Evolutionary conservation across 2,329 filamentous ascomycete species (phyloP), one percentile per base, ranked within the genome.

Genomic region (Pezicula radicicola): DNA sequence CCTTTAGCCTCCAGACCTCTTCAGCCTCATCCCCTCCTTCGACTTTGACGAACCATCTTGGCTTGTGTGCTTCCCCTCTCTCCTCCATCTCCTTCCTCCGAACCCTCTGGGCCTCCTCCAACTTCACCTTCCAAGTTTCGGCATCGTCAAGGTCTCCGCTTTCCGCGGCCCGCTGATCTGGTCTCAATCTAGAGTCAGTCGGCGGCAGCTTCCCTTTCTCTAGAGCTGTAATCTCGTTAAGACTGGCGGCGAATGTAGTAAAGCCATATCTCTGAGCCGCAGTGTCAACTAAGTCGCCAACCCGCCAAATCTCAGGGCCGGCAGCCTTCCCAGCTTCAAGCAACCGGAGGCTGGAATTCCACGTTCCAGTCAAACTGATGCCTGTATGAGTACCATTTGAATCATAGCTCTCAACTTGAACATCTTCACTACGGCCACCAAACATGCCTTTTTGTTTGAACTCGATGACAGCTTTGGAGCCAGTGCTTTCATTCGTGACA

Each of bases 361-460:
- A 99, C 50, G 88, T 96, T 2, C 94, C 94, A 0, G 75, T 70
- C 21, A 97, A 74, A 15, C 88, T 84, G 10, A 87, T 75, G 1
- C 88, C 80, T 0, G 88, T 80, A 18, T 83, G 77, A 21, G 74
- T 70, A 39, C 90, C 91, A 50, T 87, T 78, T 0, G 79, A 71
- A 52, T 87, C 85, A 59, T 86, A 87, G 1, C 85, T 80, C 61
- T 92, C 86, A 6, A 93, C 87, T 35, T 81, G 78, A 9, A 97
- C 89, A 55, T 99, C 94, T 70, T 99, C 94, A 55, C 88, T 88
- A 51, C 94, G 85, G 13, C 94, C 94, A 30, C 93, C 92, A 72
- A 97, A 99, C 90, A 99, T 96, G 59, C 94, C 93, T 66, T 94
- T 95, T 50, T 87, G 84, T 67, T 94, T 95, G 75, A 99, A 99